Evolutionary conservation across 2,329 filamentous ascomycete species (phyloP).

Genomic region (Penicillium nordicum): DNA sequence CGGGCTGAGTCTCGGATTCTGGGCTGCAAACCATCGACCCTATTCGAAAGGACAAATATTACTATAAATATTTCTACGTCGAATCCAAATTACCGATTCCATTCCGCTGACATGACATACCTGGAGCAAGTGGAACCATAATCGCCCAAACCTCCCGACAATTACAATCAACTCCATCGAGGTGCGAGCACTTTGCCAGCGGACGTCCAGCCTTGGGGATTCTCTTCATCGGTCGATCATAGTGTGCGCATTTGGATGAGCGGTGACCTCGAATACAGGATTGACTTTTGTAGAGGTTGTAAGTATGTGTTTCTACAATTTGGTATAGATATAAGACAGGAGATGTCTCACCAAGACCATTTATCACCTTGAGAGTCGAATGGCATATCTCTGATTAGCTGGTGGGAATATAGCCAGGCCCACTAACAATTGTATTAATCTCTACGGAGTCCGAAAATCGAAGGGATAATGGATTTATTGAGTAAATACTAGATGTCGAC

Average conservation of each 20-base stretch:
- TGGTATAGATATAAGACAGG: neutral
- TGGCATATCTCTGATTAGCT: neutral
- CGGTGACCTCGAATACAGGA: conserved; percentile 4
- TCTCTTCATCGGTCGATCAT: conserved; percentile 2
- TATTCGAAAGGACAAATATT: neutral
- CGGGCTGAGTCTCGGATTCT: neutral
- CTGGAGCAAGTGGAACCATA: conserved; percentile 5
- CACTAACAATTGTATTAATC: neutral
- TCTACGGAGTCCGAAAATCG: neutral
- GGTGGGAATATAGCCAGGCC: neutral
- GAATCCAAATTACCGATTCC: neutral
- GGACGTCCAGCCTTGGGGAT: conserved; percentile 2
- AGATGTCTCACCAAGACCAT: conserved; percentile 1
- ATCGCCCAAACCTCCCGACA: conserved; percentile 3
- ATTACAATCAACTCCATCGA: neutral
- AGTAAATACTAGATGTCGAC: neutral
- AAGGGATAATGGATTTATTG: neutral
- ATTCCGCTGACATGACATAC: neutral
- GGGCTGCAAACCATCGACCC: neutral
- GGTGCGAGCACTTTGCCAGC: neutral
- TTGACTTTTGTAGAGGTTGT: neutral
- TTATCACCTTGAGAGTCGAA: conserved; percentile 1
- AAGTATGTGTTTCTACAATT: neutral
- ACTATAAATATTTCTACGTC: neutral
- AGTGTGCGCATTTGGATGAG: conserved; percentile 3